Conservation (phyloP, 2,329 filamentous ascomycete genomes). For the Aureobasidium sp. region DNA sequence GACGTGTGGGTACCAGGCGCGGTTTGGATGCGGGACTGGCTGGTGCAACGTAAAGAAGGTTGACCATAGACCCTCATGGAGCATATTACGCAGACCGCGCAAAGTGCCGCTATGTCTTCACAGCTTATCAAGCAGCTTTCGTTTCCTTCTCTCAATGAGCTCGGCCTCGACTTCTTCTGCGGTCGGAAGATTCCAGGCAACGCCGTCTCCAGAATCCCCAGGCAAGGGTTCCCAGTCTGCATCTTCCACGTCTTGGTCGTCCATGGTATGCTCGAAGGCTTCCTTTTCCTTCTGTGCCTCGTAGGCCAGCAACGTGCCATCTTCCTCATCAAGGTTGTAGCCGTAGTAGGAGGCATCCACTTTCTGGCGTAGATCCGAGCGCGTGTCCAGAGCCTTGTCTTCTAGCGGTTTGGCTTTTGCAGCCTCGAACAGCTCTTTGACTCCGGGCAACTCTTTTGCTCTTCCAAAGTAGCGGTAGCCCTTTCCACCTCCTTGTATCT, state of each 20-base stretch:
- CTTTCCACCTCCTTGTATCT: constrained; percentile 61
- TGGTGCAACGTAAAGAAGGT: neutral
- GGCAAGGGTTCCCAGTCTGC: constrained; percentile 71
- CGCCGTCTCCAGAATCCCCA: constrained; percentile 75
- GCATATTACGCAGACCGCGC: neutral
- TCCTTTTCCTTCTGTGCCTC: constrained; percentile 78
- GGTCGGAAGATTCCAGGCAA: constrained; percentile 73
- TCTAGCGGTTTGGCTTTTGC: constrained; percentile 49
- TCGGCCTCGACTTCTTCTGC: constrained; percentile 92
- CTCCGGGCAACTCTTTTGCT: constrained; percentile 80
- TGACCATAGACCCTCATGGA: neutral
- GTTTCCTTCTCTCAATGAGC: constrained; percentile 73
- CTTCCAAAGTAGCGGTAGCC: constrained; percentile 93
- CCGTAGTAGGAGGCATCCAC: constrained; percentile 96
- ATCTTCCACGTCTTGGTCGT: constrained; percentile 41
- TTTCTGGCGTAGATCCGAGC: constrained; percentile 60
- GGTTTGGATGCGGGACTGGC: neutral
- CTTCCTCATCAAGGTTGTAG: constrained; percentile 87
- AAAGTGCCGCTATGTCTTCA: constrained; percentile 18
- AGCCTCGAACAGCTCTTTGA: constrained; percentile 91
- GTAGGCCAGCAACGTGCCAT: constrained; percentile 68
- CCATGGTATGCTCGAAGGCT: constrained; percentile 57
- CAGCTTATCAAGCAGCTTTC: constrained; percentile 76
- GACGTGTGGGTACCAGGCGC: neutral
- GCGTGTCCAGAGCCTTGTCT: constrained; percentile 51